Base-by-base conservation (phyloP, 495 filamentous ascomycete genomes). In the Rusavskia elegans region DNA sequence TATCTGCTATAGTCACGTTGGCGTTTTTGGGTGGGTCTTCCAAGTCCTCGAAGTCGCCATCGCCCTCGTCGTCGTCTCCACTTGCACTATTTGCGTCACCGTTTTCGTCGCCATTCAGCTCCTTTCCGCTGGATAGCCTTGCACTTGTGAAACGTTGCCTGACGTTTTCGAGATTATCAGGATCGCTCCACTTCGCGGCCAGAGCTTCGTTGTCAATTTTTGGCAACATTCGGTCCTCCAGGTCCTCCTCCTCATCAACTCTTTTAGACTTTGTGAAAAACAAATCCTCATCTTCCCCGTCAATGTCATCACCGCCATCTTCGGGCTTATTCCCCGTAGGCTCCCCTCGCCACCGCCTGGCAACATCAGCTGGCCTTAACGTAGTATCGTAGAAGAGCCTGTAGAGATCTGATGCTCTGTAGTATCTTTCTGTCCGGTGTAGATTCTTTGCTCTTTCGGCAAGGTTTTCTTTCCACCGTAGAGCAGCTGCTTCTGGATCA, bases 1-100 rank as follows among this genome's bases (percentile, higher is more conserved):
- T 57, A 35, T 68, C 61, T 36, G 63, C 58, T 36, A 61, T 53
- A 4, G 53, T 57, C 17, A 69, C 71, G 29, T 74, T 63, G 21
- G 76, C 54, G 4, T 14, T 25, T 25, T 48, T 35, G 7, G 57
- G 70, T 55, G 87, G 84, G 0, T 83, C 81, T 66, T 96, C 90
- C 11, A 95, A 68, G 63, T 96, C 90, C 62, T 95, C 84, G 55
- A 89, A 95, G 6, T 76, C 87, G 46, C 88, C 90, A 59, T 95
- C 89, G 9, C 87, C 92, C 64, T 94, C 84, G 49, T 79, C 76
- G 35, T 78, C 74, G 9, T 70, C 74, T 8, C 71, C 73, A 53
- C 63, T 66, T 14, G 59, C 61, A 16, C 65, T 72, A 16, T 71
- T 71, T 37, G 55, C 64, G 49, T 58, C 61, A 7, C 68, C 75